Base-by-base conservation (phyloP, 2,329 filamentous ascomycete species). In the Venturia aucupariae region DNA sequence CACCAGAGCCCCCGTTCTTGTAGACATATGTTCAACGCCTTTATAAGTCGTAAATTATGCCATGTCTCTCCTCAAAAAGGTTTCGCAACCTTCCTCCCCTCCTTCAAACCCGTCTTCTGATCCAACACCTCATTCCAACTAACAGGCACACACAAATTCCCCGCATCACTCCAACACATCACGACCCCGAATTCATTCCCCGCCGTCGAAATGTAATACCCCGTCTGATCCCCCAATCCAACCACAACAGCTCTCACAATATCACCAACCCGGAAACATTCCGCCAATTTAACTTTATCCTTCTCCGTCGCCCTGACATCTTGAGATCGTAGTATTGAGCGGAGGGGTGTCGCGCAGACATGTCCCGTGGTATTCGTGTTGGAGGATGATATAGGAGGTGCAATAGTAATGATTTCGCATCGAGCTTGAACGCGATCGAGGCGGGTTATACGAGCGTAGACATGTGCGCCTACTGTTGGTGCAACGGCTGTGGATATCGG, bases 81-180 rank as follows among this genome's bases (percentile, higher is more conserved):
- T 78, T 95, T 94, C 24, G 94, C 94, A 66, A 97, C 94, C 80
- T 99, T 99, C 75, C 94, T 86, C 68, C 79, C 78, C 82, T 97
- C 94, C 69, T 81, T 86, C 57, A 80, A 72, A 3, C 91, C 92
- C 7, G 88, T 95, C 71, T 88, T 85, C 0, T 87, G 86, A 79
- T 97, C 93, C 72, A 85, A 84, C 78, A 95, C 96, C 77, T 97
- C 93, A 79, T 88, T 95, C 94, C 94, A 99, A 76, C 88, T 95
- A 64, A 96, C 84, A 1, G 94, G 93, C 71, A 89, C 89, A 92
- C 97, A 96, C 70, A 89, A 84, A 76, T 95, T 93, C 0, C 92
- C 92, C 19, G 84, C 84, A 74, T 96, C 91, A 73, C 91, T 95
- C 69, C 85, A 88, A 11, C 93, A 94, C 86, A 97, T 90, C 46